Conservation (phyloP, 1,284 basidiomycete genomes). For the Microbotryum silenes-acaulis region DNA sequence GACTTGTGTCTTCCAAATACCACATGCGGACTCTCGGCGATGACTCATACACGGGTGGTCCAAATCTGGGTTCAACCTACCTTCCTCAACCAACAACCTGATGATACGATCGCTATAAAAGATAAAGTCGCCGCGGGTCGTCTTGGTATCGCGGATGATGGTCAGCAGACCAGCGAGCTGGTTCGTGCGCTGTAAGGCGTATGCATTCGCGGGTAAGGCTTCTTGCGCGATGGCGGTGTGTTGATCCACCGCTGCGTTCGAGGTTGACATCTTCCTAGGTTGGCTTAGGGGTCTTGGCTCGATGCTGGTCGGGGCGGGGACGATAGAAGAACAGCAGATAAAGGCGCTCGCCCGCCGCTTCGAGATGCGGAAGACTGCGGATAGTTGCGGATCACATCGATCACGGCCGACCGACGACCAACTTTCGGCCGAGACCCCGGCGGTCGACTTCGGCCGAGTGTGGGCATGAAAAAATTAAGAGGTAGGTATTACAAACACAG, state of each 20-base stretch:
- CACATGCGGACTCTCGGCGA: slow-evolving; percentile 38
- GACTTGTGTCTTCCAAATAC: slow-evolving; percentile 52
- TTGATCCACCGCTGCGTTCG: neutral
- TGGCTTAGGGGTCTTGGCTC: neutral
- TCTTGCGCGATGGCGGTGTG: slow-evolving; percentile 6
- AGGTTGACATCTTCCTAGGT: neutral
- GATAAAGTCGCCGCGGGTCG: slow-evolving; percentile 76
- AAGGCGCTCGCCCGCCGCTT: too few species aligned
- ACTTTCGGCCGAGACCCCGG: too few species aligned
- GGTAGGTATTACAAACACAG: neutral
- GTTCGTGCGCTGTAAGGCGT: slow-evolving; percentile 79
- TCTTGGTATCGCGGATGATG: slow-evolving; percentile 57
- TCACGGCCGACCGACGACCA: too few species aligned
- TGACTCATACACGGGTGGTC: too few species aligned
- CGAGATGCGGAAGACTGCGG: too few species aligned
- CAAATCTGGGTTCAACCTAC: slow-evolving; percentile 34
- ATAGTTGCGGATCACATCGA: too few species aligned
- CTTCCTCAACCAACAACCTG: slow-evolving; percentile 54
- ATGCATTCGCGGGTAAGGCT: slow-evolving; percentile 64
- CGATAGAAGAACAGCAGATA: too few species aligned
- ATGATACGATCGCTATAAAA: slow-evolving; percentile 77
- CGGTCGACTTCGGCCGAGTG: too few species aligned
- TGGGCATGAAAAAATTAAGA: neutral
- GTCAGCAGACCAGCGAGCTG: slow-evolving; percentile 94
- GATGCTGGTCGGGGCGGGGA: too few species aligned